Percentiles rank a stretch among this genome's conserved stretches.
phyloP scores from a whole-genome alignment of 2,329 filamentous ascomycete genomes.

The Blastomyces percursus region DNA sequence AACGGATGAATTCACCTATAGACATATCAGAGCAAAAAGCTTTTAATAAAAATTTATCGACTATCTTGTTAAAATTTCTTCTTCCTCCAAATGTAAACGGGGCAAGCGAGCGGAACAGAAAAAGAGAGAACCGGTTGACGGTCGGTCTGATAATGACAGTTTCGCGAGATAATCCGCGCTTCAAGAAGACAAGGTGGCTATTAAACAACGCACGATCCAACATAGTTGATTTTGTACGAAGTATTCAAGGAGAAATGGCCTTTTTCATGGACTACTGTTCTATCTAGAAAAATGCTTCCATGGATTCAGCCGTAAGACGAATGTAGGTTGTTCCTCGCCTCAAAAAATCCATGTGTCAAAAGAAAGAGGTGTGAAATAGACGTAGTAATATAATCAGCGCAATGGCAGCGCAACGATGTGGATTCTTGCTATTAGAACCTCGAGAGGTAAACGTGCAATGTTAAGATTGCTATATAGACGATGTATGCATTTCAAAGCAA shows the following conservation, averaged over 20 bases:
- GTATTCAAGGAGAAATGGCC: neutral
- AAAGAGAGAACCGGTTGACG: neutral
- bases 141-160: neutral
- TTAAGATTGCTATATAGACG: neutral
- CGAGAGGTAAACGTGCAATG: neutral
- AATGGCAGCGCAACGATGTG: no score
- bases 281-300: neutral
- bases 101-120: neutral
- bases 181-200: neutral
- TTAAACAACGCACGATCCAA: neutral
- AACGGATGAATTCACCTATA: neutral
- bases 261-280: neutral
- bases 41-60: neutral
- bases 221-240: neutral
- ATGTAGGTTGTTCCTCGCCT: neutral
- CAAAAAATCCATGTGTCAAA: neutral
- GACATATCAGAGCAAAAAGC: neutral
- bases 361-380: neutral
- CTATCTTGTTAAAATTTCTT: neutral
- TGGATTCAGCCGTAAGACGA: neutral
- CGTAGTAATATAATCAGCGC: neutral
- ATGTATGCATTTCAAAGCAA: neutral
- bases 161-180: neutral
- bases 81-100: neutral
- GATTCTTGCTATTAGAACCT: neutral